These are phyloP conservation scores for Aspergillus pseudoviridinutans DNA, from an alignment of 2,329 filamentous ascomycete species.

Conservation along the genomic window DNA sequence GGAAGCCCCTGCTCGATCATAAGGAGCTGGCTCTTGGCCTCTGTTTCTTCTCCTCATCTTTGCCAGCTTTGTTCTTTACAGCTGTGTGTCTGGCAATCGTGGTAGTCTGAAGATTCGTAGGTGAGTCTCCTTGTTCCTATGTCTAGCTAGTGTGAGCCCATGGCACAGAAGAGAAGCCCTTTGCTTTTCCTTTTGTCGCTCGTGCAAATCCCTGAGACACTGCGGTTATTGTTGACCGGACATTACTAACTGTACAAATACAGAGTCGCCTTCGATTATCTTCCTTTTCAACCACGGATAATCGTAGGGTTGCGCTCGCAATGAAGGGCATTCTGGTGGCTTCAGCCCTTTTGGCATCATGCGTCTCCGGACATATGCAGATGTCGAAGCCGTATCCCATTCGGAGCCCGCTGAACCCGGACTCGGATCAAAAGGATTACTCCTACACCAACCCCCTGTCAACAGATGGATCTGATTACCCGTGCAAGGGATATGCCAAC, in stretches of 20 bases:
- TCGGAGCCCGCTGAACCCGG: constrained; percentile 48
- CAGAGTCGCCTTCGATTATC: not conserved
- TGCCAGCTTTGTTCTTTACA: not conserved
- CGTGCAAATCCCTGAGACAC: not conserved
- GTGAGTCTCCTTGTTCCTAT: not conserved
- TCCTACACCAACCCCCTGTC: constrained; percentile 66
- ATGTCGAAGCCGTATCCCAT: constrained; percentile 54
- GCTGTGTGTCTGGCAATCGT: not conserved
- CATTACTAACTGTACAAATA: not conserved
- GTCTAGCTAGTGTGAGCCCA: not conserved
- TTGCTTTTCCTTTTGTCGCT: not conserved
- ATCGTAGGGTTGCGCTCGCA: constrained; percentile 1
- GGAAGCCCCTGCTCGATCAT: not conserved
- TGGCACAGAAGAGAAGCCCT: not conserved
- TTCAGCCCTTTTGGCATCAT: constrained; percentile 30
- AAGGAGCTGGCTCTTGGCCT: not conserved
- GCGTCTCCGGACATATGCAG: constrained; percentile 49
- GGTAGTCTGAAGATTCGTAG: not conserved
- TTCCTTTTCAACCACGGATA: not conserved
- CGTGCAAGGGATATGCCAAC: constrained; percentile 67
- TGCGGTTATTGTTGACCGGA: not conserved
- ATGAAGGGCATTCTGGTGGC: constrained; percentile 33
- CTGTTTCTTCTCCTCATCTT: not conserved
- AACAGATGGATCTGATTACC: constrained; percentile 59
- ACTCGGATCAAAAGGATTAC: constrained; percentile 58